Conservation (phyloP, 306 rosid species). For the Vigna radiata region DNA sequence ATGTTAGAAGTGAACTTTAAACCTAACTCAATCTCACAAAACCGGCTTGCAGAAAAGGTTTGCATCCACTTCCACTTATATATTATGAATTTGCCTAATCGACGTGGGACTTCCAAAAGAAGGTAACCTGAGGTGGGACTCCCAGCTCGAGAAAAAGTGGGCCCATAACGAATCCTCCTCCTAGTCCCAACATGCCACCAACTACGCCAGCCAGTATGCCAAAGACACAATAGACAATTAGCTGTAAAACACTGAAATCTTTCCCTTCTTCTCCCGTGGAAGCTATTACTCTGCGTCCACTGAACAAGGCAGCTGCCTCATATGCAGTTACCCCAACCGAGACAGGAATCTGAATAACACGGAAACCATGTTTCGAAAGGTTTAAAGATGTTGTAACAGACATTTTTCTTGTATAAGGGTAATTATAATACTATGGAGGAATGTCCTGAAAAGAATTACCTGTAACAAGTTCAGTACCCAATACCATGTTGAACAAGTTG, state of each 20-base stretch:
- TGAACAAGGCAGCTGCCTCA: constrained; percentile 77
- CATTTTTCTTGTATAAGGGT: neutral
- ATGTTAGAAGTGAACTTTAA: too few relatives aligned
- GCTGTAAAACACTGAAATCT: constrained; percentile 56
- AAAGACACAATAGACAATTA: constrained; percentile 59
- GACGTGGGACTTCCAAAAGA: neutral
- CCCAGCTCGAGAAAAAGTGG: constrained; percentile 93
- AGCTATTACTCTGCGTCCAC: constrained; percentile 68
- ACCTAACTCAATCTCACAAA: too few relatives aligned
- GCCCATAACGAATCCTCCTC: constrained; percentile 98
- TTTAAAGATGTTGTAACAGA: neutral
- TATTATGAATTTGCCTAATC: too few relatives aligned
- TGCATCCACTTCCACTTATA: too few relatives aligned
- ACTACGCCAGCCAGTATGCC: constrained; percentile 83
- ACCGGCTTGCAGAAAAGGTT: too few relatives aligned
- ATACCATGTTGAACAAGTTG: constrained; percentile 69
- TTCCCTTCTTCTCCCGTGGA: constrained; percentile 67
- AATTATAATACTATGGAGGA: constrained; percentile 32
- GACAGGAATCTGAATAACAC: constrained; percentile 71
- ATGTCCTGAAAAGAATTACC: constrained; percentile 55
- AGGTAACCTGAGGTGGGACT: constrained; percentile 86
- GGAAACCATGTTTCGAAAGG: constrained; percentile 30
- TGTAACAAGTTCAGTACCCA: constrained; percentile 84
- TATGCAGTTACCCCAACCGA: constrained; percentile 74
- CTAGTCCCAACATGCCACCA: constrained; percentile 93